These are phyloP conservation scores for Pilobolus umbonatus DNA, from an alignment of 192 early-diverging fungal species.

Conservation along the genomic window DNA sequence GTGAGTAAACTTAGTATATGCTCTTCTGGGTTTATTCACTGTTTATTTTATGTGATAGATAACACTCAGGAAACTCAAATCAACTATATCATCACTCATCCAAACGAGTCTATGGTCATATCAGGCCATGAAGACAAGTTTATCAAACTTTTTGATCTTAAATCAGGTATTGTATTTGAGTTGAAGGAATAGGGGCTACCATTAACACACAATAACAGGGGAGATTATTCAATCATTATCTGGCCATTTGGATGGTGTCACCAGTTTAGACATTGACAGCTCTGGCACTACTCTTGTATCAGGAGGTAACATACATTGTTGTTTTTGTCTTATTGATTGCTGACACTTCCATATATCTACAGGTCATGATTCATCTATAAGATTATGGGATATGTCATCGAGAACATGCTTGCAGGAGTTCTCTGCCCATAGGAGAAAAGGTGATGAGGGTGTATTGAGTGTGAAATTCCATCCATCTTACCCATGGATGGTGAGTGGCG, in stretches of 20 bases:
- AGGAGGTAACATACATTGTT: conserved; percentile 43
- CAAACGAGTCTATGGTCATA: conserved; percentile 66
- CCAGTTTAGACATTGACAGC: conserved; percentile 60
- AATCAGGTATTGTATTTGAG: conserved; percentile 47
- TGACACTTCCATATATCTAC: conserved; percentile 9
- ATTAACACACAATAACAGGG: conserved; percentile 38
- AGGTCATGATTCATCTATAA: conserved; percentile 74
- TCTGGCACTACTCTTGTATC: conserved; percentile 59
- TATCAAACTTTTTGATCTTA: conserved; percentile 71
- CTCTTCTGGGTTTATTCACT: neutral
- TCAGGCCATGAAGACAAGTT: conserved; percentile 73
- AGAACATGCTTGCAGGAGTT: conserved; percentile 69
- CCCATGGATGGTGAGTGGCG: conserved; percentile 51
- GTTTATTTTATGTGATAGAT: conserved; percentile 40
- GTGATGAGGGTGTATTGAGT: conserved; percentile 70
- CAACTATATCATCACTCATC: conserved; percentile 69
- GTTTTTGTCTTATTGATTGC: neutral
- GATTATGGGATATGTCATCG: conserved; percentile 68
- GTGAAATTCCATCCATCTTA: conserved; percentile 54
- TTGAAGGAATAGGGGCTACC: neutral
- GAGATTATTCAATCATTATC: conserved; percentile 56
- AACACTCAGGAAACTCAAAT: conserved; percentile 64
- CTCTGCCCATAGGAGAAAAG: conserved; percentile 61
- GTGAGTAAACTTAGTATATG: conserved; percentile 35
- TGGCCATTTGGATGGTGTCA: conserved; percentile 63